Percentiles rank a stretch among this genome's conserved stretches.
Conservation (phyloP, 306 rosid species). For the Mimosa pudica region DNA sequence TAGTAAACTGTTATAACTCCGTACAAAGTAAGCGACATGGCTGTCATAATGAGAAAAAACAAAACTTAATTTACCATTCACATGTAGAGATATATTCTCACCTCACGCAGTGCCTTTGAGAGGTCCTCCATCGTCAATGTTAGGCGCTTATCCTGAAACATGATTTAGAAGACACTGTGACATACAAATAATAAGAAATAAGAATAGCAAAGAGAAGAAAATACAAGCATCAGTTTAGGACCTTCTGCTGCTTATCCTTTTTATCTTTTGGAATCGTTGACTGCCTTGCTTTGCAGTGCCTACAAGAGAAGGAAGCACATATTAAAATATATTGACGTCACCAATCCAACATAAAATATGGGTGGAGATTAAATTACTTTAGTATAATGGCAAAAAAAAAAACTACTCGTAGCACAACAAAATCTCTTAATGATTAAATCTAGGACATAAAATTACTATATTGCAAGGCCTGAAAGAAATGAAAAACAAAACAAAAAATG, state of each 20-base stretch:
- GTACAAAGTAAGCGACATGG: neutral
- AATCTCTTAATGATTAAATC: slow-evolving; percentile 25
- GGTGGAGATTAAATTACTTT: slow-evolving; percentile 7
- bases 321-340: slow-evolving; percentile 37
- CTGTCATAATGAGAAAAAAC: slow-evolving; percentile 1
- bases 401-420: slow-evolving; percentile 12
- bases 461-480: neutral
- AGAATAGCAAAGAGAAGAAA: neutral
- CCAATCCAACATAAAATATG: neutral
- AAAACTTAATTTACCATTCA: slow-evolving; percentile 14
- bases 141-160: slow-evolving; percentile 82
- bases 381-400: neutral
- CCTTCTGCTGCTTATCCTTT: slow-evolving; percentile 96
- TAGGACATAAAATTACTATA: neutral
- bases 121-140: slow-evolving; percentile 84
- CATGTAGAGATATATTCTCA: slow-evolving; percentile 39
- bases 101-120: slow-evolving; percentile 76
- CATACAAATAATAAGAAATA: slow-evolving; percentile 9
- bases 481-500: neutral
- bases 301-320: slow-evolving; percentile 30
- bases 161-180: slow-evolving; percentile 23
- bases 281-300: slow-evolving; percentile 96
- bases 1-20: neutral
- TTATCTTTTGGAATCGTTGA: slow-evolving; percentile 85
- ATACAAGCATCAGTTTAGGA: slow-evolving; percentile 30